Percentiles rank a stretch among this genome's conserved stretches.
Conservation (phyloP, 2,329 filamentous ascomycete species). For the Fusarium proliferatum region DNA sequence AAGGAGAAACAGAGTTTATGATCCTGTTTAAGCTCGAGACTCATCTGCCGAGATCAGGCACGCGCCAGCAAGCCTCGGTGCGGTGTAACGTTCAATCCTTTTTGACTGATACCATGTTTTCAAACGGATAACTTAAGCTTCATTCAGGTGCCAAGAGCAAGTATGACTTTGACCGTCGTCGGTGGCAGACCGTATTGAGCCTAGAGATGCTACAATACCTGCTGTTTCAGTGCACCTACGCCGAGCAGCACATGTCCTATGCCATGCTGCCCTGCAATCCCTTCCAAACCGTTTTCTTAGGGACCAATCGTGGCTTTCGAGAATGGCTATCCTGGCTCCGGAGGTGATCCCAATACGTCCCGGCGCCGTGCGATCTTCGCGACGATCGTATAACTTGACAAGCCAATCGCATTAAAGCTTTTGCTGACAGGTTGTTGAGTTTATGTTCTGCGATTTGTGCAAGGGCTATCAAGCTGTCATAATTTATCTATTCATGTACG, state of each 20-base stretch:
- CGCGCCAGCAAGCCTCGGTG: constrained; percentile 30
- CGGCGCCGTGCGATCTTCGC: constrained; percentile 44
- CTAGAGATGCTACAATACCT: constrained; percentile 35
- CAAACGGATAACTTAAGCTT: constrained; percentile 23
- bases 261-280: constrained; percentile 20
- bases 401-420: constrained; percentile 51
- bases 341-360: constrained; percentile 43
- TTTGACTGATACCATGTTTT: constrained; percentile 10
- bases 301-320: constrained; percentile 33
- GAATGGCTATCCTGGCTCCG: constrained; percentile 34
- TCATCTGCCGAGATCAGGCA: constrained; percentile 34
- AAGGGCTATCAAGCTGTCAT: constrained; percentile 9
- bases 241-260: constrained; percentile 24
- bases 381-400: constrained; percentile 45
- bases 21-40: constrained; percentile 15
- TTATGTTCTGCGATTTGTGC: constrained; percentile 16
- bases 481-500: background rate
- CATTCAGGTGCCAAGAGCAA: constrained; percentile 33
- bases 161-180: constrained; percentile 30
- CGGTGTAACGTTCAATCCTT: constrained; percentile 13
- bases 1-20: constrained; percentile 16
- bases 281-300: constrained; percentile 24
- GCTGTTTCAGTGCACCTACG: constrained; percentile 26
- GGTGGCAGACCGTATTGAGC: constrained; percentile 34
- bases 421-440: constrained; percentile 39